These are phyloP conservation scores for Suillus hirtellus DNA, from an alignment of 768 basidiomycete species.

Conservation along the genomic window DNA sequence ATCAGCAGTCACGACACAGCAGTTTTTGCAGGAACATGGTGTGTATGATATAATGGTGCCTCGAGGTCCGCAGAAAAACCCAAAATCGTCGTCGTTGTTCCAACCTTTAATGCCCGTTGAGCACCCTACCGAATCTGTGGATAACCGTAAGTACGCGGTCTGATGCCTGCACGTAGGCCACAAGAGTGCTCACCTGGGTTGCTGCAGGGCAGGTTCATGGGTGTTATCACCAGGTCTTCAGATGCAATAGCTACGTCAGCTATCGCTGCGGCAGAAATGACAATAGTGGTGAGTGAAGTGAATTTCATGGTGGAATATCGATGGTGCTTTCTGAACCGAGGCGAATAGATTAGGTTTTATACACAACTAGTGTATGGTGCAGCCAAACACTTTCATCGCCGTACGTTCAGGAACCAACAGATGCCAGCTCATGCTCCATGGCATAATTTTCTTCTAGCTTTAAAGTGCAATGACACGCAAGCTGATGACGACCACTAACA, in stretches of 20 bases:
- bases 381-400: background rate
- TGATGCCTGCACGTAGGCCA: background rate
- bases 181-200: background rate
- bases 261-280: background rate
- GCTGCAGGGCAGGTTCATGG: background rate
- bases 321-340: background rate
- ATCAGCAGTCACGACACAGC: background rate
- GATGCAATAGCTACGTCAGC: background rate
- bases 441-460: background rate
- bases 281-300: background rate
- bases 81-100: background rate
- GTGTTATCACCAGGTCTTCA: background rate
- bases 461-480: background rate
- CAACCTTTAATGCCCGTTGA: background rate
- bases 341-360: background rate
- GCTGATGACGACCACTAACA: background rate
- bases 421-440: background rate
- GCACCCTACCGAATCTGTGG: background rate
- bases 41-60: background rate
- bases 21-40: background rate
- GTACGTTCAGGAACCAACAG: background rate
- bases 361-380: background rate
- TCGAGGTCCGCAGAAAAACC: background rate
- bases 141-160: background rate
- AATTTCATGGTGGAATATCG: background rate